These are phyloP conservation scores for Afroboletus lepidellus DNA, from an alignment of 1,284 basidiomycete genomes.

Conservation along the genomic window DNA sequence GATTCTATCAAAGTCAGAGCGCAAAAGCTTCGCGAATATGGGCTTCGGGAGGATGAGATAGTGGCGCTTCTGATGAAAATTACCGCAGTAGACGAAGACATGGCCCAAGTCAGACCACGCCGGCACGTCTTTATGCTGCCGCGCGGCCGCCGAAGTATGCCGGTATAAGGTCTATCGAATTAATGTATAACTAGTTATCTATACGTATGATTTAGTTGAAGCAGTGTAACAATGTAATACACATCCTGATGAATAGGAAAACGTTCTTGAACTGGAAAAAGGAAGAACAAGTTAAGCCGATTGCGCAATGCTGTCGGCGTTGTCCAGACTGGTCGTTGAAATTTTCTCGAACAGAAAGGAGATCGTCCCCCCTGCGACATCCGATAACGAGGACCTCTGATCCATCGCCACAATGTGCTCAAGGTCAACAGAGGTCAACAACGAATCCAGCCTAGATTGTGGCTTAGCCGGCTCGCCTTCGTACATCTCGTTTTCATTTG, in stretches of 20 bases:
- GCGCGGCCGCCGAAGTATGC: conserved; percentile 13
- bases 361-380: conserved; percentile 64
- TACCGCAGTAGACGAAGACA: conserved; percentile 22
- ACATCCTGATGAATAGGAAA: neutral
- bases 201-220: conserved; percentile 10
- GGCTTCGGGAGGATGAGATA: conserved; percentile 28
- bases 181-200: conserved; percentile 6
- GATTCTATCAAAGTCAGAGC: conserved; percentile 26
- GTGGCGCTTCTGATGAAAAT: conserved; percentile 21
- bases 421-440: conserved; percentile 45
- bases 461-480: conserved; percentile 7
- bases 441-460: conserved; percentile 35
- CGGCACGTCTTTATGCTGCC: conserved; percentile 6
- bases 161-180: conserved; percentile 9
- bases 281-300: conserved; percentile 5
- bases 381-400: conserved; percentile 30
- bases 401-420: conserved; percentile 42
- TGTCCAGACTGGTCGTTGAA: conserved; percentile 25
- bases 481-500: conserved; percentile 15
- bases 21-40: conserved; percentile 31
- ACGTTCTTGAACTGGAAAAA: neutral
- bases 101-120: conserved; percentile 17
- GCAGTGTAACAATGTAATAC: neutral
- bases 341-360: conserved; percentile 71
- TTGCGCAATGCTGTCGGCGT: neutral